Conservation (phyloP, 768 basidiomycete species). For the Phanerochaete carnosa region DNA sequence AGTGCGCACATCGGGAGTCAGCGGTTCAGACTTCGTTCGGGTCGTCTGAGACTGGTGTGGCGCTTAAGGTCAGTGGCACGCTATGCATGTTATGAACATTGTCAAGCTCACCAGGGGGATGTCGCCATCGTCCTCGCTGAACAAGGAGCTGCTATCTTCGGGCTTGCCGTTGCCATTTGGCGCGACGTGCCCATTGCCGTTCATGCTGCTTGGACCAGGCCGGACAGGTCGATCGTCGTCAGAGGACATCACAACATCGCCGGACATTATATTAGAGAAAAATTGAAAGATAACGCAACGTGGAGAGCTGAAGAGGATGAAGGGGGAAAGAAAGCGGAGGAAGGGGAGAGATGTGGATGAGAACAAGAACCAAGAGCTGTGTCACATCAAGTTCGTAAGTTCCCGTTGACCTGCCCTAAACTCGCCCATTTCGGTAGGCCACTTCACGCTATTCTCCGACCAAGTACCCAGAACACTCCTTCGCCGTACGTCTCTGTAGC, state of each 20-base stretch:
- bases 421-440: slow-evolving; percentile 25
- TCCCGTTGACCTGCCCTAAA: slow-evolving; percentile 58
- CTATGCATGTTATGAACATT: neutral
- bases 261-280: slow-evolving; percentile 34
- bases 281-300: neutral
- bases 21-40: slow-evolving; percentile 41
- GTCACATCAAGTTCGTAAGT: slow-evolving; percentile 33
- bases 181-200: slow-evolving; percentile 38
- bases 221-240: slow-evolving; percentile 59
- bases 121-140: slow-evolving; percentile 73
- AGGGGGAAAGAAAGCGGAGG: slow-evolving; percentile 18
- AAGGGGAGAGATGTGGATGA: neutral
- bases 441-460: slow-evolving; percentile 2
- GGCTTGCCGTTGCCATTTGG: slow-evolving; percentile 44
- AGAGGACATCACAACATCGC: slow-evolving; percentile 49
- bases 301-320: slow-evolving; percentile 2
- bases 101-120: slow-evolving; percentile 60
- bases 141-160: slow-evolving; percentile 37
- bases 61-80: neutral
- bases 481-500: neutral
- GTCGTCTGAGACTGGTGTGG: slow-evolving; percentile 50
- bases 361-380: slow-evolving; percentile 22
- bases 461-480: neutral
- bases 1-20: slow-evolving; percentile 26
- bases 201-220: slow-evolving; percentile 28